These are phyloP conservation scores for Caloboletus firmus DNA, from an alignment of 1,284 basidiomycete species.

Conservation along the genomic window DNA sequence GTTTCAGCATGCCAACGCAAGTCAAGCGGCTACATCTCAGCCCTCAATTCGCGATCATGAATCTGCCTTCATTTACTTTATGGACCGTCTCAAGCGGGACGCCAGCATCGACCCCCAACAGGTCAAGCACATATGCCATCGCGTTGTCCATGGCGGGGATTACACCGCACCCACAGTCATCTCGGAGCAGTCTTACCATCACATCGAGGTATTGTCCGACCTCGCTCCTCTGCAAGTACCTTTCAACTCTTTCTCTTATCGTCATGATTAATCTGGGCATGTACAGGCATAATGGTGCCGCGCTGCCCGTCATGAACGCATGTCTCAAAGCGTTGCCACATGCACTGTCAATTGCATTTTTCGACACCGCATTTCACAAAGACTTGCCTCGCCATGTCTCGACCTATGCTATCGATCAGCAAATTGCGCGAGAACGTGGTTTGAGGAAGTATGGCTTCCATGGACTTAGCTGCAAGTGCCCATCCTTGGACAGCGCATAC, in stretches of 20 bases:
- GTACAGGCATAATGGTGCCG: slow-evolving; percentile 63
- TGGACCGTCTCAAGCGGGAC: slow-evolving; percentile 47
- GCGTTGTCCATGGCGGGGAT: slow-evolving; percentile 83
- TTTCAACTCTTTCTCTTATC: background rate
- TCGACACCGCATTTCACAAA: slow-evolving; percentile 85
- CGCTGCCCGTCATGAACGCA: slow-evolving; percentile 59
- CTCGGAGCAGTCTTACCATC: slow-evolving; percentile 56
- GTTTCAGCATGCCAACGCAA: slow-evolving; percentile 37
- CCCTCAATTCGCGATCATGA: slow-evolving; percentile 53
- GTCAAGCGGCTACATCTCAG: slow-evolving; percentile 36
- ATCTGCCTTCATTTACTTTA: slow-evolving; percentile 63
- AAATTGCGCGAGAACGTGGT: slow-evolving; percentile 59
- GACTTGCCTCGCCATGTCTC: slow-evolving; percentile 73
- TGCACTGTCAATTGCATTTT: slow-evolving; percentile 67
- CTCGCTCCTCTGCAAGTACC: slow-evolving; percentile 76
- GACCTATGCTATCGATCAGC: slow-evolving; percentile 73
- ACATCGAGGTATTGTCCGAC: slow-evolving; percentile 74
- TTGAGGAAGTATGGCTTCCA: slow-evolving; percentile 90
- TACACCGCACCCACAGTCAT: slow-evolving; percentile 69
- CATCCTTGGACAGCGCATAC: background rate
- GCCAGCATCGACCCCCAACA: slow-evolving; percentile 44
- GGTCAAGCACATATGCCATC: slow-evolving; percentile 62
- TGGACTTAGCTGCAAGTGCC: slow-evolving; percentile 64
- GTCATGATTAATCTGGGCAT: no score
- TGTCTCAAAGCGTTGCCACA: slow-evolving; percentile 65